Base-by-base conservation (phyloP, 148 eudicot species). In the Nyssa sinensis region DNA sequence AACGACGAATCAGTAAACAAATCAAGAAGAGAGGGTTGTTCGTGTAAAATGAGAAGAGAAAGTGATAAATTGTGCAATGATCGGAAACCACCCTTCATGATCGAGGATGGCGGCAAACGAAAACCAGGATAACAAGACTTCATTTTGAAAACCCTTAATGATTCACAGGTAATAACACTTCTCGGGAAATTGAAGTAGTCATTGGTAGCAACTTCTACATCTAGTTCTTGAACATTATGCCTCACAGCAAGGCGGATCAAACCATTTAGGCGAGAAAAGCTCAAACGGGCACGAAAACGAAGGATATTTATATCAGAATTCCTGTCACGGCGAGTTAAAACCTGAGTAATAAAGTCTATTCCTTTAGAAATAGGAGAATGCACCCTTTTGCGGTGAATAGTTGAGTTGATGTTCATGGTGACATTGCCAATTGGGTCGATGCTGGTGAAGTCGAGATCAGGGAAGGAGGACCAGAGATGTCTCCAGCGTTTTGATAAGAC, bases 401-500 rank as follows among this genome's bases (percentile, higher is more conserved):
- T 35, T 12, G 53, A 39, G 32, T n/a, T 44, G 35, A 41, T 47
- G 3, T 28, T 30, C 2, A 4, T 10, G 27, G 67, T 6, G 14
- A 70, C 23, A 27, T 24, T 21, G 11, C 24, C 0, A 1, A 23
- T 29, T 10, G 77, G 25, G 28, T 72, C 31, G 27, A 76, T 0
- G 25, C 77, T 74, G 62, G 87, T 84, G 80, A 90, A 90, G 61
- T 90, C 94, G n/a, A 90, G 91, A 64, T 87, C 89, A 0, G 94
- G 91, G 31, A 77, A 77, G 0, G 94, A 78, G 58, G 79, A 21
- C 94, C 94, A 90, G 4, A 88, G 37, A 31, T 61, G 44, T 25
- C 77, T 73, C 88, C 88, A 90, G 24, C 94, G 35, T 31, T 81
- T 82, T 8, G 94, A 90, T 5, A 90, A 37, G 3, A 81, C 35